Evolutionary conservation across 139 green algal species (phyloP).

Genomic region (Picochlorum sp.): DNA sequence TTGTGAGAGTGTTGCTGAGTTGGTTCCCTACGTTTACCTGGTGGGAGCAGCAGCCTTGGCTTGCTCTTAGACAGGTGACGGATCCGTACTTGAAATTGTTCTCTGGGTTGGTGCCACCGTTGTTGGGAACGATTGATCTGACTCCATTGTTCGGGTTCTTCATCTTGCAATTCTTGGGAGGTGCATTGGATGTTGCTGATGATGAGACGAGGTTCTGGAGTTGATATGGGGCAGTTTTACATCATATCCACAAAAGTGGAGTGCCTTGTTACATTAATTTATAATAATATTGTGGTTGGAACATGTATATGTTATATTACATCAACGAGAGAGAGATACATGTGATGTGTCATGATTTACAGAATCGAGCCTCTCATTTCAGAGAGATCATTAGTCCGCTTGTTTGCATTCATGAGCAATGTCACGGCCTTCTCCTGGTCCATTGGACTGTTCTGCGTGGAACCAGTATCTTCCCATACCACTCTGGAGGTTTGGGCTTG

Average conservation of each 20-base stretch:
- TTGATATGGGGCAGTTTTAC: not conserved
- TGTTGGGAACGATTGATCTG: constrained; percentile 94
- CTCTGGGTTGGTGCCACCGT: constrained; percentile 80
- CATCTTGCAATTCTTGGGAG: constrained; percentile 74
- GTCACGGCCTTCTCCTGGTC: too few species aligned
- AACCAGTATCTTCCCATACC: too few species aligned
- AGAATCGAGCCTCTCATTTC: too few species aligned
- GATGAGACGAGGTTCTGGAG: constrained; percentile 23
- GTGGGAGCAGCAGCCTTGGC: constrained; percentile 89
- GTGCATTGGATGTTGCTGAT: constrained; percentile 27
- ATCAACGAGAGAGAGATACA: too few species aligned
- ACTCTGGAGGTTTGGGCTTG: too few species aligned
- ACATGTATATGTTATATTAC: not conserved
- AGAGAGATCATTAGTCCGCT: too few species aligned
- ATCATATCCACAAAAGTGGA: not conserved
- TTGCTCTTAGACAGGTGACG: constrained; percentile 85
- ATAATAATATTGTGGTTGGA: too few species aligned
- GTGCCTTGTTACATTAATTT: too few species aligned
- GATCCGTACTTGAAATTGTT: constrained; percentile 98
- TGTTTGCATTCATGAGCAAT: too few species aligned
- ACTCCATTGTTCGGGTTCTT: constrained; percentile 95
- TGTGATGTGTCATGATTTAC: too few species aligned
- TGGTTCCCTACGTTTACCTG: constrained; percentile 92
- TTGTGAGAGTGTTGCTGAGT: constrained; percentile 87
- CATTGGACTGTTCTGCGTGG: too few species aligned